phyloP scores from a whole-genome alignment of 805 yeast genomes.

The Candida patagonica region DNA sequence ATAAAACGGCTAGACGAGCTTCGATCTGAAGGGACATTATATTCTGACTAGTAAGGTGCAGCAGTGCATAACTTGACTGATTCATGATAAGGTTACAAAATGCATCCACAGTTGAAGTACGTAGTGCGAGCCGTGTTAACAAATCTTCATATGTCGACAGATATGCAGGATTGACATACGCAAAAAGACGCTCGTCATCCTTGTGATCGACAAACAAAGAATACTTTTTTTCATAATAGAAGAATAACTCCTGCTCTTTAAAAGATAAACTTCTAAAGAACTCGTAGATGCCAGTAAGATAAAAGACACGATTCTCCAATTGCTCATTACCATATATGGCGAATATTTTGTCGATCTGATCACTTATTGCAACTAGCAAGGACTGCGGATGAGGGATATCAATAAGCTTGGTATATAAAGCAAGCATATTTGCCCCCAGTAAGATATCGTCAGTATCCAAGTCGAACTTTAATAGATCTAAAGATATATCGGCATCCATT shows the following conservation, averaged over 20 bases:
- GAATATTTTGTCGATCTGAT: conserved; percentile 15
- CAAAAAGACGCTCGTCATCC: conserved; percentile 15
- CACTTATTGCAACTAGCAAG: conserved; percentile 15
- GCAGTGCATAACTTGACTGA: conserved; percentile 16
- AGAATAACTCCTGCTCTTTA: not conserved
- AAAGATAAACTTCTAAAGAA: conserved; percentile 20
- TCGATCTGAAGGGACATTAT: conserved; percentile 20
- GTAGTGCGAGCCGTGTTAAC: conserved; percentile 18
- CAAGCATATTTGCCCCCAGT: conserved; percentile 23
- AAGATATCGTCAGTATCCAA: conserved; percentile 25
- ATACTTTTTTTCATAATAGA: not conserved
- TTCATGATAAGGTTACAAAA: conserved; percentile 21
- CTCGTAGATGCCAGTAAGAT: conserved; percentile 20
- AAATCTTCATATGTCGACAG: conserved; percentile 18
- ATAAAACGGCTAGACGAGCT: conserved; percentile 21
- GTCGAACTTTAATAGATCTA: conserved; percentile 20
- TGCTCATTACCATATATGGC: conserved; percentile 9
- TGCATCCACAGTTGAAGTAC: conserved; percentile 20
- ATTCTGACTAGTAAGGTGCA: conserved; percentile 14
- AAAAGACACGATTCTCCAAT: conserved; percentile 12
- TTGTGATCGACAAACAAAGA: not conserved
- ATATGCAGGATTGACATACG: conserved; percentile 22
- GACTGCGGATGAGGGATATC: conserved; percentile 8
- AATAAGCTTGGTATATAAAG: conserved; percentile 26
- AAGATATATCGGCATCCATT: conserved; percentile 18